Percentiles rank a stretch among this genome's conserved stretches.
These are phyloP conservation scores for Suhomyces panamericanus DNA, from an alignment of 1,139 yeast species.

Conservation along the genomic window DNA sequence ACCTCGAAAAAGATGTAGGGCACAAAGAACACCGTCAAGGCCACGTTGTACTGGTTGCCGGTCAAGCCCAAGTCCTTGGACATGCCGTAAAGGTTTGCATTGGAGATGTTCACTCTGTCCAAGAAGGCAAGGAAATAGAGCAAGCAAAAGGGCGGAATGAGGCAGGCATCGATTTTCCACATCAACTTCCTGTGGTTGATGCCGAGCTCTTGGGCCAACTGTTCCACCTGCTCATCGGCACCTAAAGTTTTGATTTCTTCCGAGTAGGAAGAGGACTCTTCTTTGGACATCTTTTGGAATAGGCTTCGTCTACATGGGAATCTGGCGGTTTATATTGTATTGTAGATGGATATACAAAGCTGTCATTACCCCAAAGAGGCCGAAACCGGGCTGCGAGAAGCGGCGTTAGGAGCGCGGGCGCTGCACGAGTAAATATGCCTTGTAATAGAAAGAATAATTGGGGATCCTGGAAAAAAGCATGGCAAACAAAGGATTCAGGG, in stretches of 20 bases:
- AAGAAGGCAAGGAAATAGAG: constrained; percentile 67
- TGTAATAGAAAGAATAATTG: no score
- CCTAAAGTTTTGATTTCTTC: not conserved
- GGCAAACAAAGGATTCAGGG: no score
- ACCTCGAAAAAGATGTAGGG: constrained; percentile 71
- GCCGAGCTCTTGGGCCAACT: constrained; percentile 33
- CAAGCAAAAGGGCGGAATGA: constrained; percentile 69
- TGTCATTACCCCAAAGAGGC: no score
- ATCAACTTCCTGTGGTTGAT: constrained; percentile 50
- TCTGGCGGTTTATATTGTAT: not conserved
- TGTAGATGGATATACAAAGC: no score
- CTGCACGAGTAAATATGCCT: no score
- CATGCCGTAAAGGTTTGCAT: constrained; percentile 71
- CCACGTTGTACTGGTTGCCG: constrained; percentile 62
- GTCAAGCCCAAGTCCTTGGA: constrained; percentile 48
- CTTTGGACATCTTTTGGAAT: constrained; percentile 1
- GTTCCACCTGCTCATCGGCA: constrained; percentile 25
- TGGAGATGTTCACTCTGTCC: constrained; percentile 74
- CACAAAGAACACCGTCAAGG: constrained; percentile 68
- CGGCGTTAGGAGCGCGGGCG: no score
- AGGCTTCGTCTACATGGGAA: not conserved
- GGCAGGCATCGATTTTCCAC: constrained; percentile 64
- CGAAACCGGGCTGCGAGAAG: no score
- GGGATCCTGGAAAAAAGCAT: no score
- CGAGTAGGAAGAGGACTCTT: constrained; percentile 3